Evolutionary conservation across 2,329 filamentous ascomycete genomes (phyloP).

Genomic region (Harringtonia lauricola): DNA sequence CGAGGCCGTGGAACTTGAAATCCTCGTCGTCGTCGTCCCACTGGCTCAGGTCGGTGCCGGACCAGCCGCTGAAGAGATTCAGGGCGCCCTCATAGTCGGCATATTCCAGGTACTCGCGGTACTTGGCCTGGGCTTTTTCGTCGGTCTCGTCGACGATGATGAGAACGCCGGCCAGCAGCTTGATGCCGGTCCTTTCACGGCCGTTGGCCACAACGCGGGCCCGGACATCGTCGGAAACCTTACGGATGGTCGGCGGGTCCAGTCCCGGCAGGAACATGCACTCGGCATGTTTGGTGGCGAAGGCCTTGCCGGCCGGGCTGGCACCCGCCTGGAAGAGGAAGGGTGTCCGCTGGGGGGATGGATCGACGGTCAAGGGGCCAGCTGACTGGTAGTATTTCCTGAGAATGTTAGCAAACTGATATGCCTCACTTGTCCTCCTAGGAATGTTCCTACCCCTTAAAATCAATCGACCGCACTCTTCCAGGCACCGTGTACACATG

Average conservation of each 20-base stretch:
- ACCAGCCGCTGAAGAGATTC: constrained; percentile 11
- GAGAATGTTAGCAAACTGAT: background rate
- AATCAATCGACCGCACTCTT: background rate
- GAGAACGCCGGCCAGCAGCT: constrained; percentile 13
- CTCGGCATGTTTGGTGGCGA: constrained; percentile 15
- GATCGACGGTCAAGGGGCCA: constrained; percentile 1
- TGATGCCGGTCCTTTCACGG: constrained; percentile 11
- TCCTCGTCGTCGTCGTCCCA: constrained; percentile 15
- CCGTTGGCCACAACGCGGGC: constrained; percentile 6
- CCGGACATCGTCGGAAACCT: constrained; percentile 5
- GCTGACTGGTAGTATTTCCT: background rate
- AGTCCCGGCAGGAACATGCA: constrained; percentile 13
- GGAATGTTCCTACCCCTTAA: background rate
- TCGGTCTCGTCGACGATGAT: constrained; percentile 12
- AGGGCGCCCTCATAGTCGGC: constrained; percentile 3
- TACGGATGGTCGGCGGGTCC: background rate
- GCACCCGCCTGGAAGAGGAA: constrained; percentile 16
- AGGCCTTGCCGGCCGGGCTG: constrained; percentile 11
- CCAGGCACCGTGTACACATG: constrained; percentile 6
- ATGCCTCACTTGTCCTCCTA: background rate
- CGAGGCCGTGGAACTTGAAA: constrained; percentile 7
- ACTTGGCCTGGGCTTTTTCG: constrained; percentile 13
- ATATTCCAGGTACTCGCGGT: constrained; percentile 7
- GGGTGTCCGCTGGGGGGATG: constrained; percentile 11
- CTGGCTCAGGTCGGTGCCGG: constrained; percentile 14